These are phyloP conservation scores for Venustampulla echinocandica DNA, from an alignment of 495 filamentous ascomycete species.

Conservation along the genomic window DNA sequence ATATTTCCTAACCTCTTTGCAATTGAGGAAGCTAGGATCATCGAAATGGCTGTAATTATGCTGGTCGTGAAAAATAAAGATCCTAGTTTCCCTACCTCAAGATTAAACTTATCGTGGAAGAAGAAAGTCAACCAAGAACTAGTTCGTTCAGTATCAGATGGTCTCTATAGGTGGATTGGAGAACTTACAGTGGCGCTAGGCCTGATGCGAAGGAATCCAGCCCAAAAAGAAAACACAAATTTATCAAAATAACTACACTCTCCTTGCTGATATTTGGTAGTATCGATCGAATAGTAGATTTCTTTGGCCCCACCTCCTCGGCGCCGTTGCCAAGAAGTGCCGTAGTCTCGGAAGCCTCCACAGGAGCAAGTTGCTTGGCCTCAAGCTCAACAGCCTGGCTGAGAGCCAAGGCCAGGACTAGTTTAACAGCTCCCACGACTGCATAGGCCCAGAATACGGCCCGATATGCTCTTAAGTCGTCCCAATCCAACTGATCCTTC, in stretches of 20 bases:
- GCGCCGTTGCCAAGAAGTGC: conserved; percentile 37
- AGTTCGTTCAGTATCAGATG: neutral
- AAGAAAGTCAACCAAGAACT: conserved; percentile 67
- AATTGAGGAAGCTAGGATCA: conserved; percentile 65
- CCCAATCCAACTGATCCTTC: conserved; percentile 40
- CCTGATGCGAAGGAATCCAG: conserved; percentile 75
- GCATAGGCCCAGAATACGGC: conserved; percentile 64
- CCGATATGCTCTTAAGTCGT: conserved; percentile 52
- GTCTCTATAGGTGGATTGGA: conserved; percentile 1
- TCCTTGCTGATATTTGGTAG: conserved; percentile 47
- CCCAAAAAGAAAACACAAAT: conserved; percentile 66
- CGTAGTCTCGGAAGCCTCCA: conserved; percentile 29
- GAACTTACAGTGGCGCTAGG: conserved; percentile 56
- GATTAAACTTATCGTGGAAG: conserved; percentile 65
- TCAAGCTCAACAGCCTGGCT: conserved; percentile 53
- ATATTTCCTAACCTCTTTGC: conserved; percentile 70
- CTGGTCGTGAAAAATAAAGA: conserved; percentile 58
- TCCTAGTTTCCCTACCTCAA: conserved; percentile 61
- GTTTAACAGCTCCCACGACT: conserved; percentile 57
- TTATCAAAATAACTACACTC: conserved; percentile 52
- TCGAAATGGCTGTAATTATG: conserved; percentile 58
- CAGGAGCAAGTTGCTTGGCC: conserved; percentile 16
- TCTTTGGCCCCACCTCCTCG: conserved; percentile 10
- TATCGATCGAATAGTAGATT: conserved; percentile 12
- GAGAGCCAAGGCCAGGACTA: conserved; percentile 49